Evolutionary conservation across 331 rosid species (phyloP), one percentile per base, ranked within the genome.

Genomic region (Malus hybrid): DNA sequence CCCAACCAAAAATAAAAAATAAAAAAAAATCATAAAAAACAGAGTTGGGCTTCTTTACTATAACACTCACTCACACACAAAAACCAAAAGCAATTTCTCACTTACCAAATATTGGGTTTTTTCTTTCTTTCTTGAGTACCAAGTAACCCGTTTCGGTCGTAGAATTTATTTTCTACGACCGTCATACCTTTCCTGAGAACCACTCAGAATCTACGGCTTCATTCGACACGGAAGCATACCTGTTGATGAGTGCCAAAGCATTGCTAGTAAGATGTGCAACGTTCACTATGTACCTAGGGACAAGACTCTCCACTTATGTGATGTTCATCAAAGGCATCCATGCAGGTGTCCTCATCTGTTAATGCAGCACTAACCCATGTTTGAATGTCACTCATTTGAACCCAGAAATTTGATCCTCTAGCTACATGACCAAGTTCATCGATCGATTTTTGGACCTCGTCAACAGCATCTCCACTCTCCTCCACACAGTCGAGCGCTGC

Each of bases 311-410:
- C 26, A 1, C 52, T 60, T 32, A 67, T 13, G 8, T 24, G 6
- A 6, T 4, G 53, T 6, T 74, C 82, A 9, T 62, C 82, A 57
- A 85, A 82, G 2, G 82, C 89, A 5, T 82, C 86, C 79, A 77
- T 55, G 61, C 89, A 85, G 11, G 89, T 85, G 46, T 66, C 78
- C 18, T 66, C 86, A 22, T 85, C 74, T 3, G 89, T 85, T 18
- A 85, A 24, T 20, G 86, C 84, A 36, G 85, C 82, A 66, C 89
- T 82, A 18, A 77, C 85, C 85, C 87, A 86, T 7, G 87, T 86
- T 68, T 83, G 78, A 30, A 86, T 72, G 26, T 86, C 77, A 48
- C 79, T 78, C 18, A 83, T 83, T 44, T 63, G 61, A 58, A 67
- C 34, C 50, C 14, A 58, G 50, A 83, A 86, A n/a, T 42, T 61